These are phyloP conservation scores for Acacia confusa DNA, from an alignment of 306 rosid species.

Conservation along the genomic window DNA sequence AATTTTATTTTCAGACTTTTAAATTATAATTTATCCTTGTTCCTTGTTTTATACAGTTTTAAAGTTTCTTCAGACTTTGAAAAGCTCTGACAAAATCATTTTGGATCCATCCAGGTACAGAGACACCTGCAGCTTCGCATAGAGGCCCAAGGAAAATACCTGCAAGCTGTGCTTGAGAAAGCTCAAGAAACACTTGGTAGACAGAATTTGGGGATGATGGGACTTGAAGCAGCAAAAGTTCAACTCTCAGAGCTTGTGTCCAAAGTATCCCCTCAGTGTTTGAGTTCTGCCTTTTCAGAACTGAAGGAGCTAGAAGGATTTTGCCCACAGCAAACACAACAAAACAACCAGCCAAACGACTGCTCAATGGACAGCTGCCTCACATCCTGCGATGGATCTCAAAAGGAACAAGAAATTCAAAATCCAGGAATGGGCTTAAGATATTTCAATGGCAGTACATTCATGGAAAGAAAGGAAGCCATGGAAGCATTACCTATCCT, in stretches of 20 bases:
- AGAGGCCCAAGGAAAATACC: slow-evolving; percentile 90
- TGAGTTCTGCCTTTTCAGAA: slow-evolving; percentile 62
- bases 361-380: slow-evolving; percentile 80
- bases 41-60: not conserved
- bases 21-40: not conserved
- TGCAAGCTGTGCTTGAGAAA: slow-evolving; percentile 80
- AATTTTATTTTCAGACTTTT: too few relatives aligned
- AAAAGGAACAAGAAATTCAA: slow-evolving; percentile 56
- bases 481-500: slow-evolving; percentile 34
- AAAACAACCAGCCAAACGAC: slow-evolving; percentile 51
- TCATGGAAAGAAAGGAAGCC: slow-evolving; percentile 41
- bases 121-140: slow-evolving; percentile 77
- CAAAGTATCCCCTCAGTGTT: slow-evolving; percentile 72
- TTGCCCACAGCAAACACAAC: slow-evolving; percentile 46
- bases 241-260: slow-evolving; percentile 85
- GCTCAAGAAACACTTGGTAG: slow-evolving; percentile 84
- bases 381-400: slow-evolving; percentile 69
- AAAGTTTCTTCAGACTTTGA: not conserved
- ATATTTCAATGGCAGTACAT: slow-evolving; percentile 35
- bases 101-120: slow-evolving; percentile 59
- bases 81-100: slow-evolving; percentile 14
- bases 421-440: slow-evolving; percentile 44
- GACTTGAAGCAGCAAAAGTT: slow-evolving; percentile 81
- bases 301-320: slow-evolving; percentile 53
- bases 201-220: slow-evolving; percentile 64